phyloP scores from a whole-genome alignment of 441 rosid genomes.

The Syzygium malaccense region DNA sequence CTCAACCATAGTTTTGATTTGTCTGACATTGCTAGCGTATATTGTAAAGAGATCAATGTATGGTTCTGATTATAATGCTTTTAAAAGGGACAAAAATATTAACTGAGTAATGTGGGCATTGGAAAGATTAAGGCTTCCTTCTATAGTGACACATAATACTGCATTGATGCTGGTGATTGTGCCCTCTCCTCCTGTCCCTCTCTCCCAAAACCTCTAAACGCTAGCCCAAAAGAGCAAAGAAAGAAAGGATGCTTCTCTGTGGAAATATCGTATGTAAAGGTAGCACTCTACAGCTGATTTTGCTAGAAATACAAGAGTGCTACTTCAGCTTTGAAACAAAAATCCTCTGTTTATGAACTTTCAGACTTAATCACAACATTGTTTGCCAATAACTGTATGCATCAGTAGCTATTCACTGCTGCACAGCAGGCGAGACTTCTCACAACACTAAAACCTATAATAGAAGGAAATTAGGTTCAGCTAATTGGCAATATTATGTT shows the following conservation, averaged over 20 bases:
- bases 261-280: neutral
- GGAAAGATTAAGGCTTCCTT: neutral
- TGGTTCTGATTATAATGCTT: neutral
- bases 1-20: rapidly evolving
- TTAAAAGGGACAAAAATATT: neutral
- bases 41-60: rapidly evolving
- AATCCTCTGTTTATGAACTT: neutral
- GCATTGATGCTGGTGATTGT: rapidly evolving
- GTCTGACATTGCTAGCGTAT: neutral
- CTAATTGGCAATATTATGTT: neutral
- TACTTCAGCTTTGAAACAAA: neutral
- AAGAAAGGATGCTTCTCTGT: neutral
- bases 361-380: neutral
- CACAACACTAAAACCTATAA: neutral
- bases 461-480: neutral
- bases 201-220: neutral
- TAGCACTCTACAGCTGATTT: neutral
- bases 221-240: neutral
- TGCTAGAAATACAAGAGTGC: neutral
- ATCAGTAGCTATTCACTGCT: neutral
- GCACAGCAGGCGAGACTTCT: neutral
- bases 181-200: neutral
- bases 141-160: neutral
- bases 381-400: neutral
- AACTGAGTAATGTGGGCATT: neutral